phyloP scores from a whole-genome alignment of 2,329 filamentous ascomycete genomes.

The Fusarium lyarnte region DNA sequence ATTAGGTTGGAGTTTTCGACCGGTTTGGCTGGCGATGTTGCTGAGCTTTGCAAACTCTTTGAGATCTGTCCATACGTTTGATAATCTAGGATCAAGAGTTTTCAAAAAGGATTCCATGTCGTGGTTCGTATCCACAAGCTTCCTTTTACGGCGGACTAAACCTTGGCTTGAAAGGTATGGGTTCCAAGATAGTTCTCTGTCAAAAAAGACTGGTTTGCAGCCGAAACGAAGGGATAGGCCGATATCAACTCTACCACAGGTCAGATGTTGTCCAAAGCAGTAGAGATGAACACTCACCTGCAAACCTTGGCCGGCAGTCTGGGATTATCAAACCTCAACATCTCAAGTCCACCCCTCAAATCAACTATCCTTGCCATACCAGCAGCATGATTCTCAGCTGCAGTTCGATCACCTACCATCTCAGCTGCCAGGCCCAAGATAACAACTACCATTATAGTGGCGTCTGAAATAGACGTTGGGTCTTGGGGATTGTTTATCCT shows the following conservation, averaged over 20 bases:
- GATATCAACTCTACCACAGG: constrained; percentile 16
- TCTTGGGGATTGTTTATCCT: constrained; percentile 3
- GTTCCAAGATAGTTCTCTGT: constrained; percentile 23
- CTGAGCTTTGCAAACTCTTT: constrained; percentile 24
- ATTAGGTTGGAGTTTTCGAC: constrained; percentile 22
- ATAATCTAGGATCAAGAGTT: constrained; percentile 16
- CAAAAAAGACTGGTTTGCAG: constrained; percentile 18
- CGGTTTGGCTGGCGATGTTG: constrained; percentile 33
- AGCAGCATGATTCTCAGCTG: constrained; percentile 23
- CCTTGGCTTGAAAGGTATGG: constrained; percentile 10
- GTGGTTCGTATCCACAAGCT: not conserved
- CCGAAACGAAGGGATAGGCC: constrained; percentile 24
- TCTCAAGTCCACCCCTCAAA: constrained; percentile 28
- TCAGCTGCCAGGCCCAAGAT: constrained; percentile 23
- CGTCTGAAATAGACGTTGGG: constrained; percentile 6
- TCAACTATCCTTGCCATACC: constrained; percentile 31
- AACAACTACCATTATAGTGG: constrained; percentile 34
- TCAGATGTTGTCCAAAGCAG: not conserved
- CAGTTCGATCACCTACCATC: constrained; percentile 14
- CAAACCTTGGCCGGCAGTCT: constrained; percentile 35
- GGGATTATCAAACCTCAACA: constrained; percentile 26
- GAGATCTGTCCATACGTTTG: constrained; percentile 24
- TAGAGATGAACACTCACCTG: not conserved
- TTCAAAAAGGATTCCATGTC: not conserved
- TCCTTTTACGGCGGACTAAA: not conserved